Evolutionary conservation across 2,329 filamentous ascomycete species (phyloP).

Genomic region (Magnaporthiopsis rhizophila): DNA sequence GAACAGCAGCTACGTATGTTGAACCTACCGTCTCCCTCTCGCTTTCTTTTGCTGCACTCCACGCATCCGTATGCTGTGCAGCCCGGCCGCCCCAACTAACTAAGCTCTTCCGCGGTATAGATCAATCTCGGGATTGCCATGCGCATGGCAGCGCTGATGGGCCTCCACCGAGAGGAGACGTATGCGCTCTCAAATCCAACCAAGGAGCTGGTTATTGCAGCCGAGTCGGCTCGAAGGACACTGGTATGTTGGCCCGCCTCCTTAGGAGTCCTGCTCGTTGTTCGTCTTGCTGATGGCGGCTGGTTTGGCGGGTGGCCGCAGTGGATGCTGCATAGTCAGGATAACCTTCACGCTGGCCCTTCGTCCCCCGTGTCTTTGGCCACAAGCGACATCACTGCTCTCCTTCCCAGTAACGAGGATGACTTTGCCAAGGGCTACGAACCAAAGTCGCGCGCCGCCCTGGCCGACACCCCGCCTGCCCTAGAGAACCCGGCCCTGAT

Average conservation of each 20-base stretch:
- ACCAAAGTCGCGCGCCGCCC: conserved; percentile 42
- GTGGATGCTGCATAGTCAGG: conserved; percentile 54
- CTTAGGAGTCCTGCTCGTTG: not conserved
- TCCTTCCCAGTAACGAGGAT: conserved; percentile 44
- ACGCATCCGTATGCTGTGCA: not conserved
- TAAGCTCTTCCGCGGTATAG: conserved; percentile 19
- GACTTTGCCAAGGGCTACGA: conserved; percentile 40
- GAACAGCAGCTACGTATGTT: conserved; percentile 45
- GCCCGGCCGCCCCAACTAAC: conserved; percentile 4
- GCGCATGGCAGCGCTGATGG: conserved; percentile 47
- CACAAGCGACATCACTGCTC: conserved; percentile 44
- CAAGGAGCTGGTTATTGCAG: conserved; percentile 35
- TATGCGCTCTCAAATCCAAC: conserved; percentile 36
- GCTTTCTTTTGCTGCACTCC: too few relatives aligned
- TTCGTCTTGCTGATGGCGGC: too few relatives aligned
- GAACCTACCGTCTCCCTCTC: conserved; percentile 26
- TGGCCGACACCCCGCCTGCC: conserved; percentile 44
- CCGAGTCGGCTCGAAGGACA: conserved; percentile 49
- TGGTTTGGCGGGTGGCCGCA: conserved; percentile 15
- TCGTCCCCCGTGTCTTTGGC: conserved; percentile 42
- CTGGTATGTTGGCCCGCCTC: conserved; percentile 30
- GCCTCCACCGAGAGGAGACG: conserved; percentile 47
- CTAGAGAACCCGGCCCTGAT: conserved; percentile 35
- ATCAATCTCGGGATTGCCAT: conserved; percentile 50
- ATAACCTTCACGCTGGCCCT: conserved; percentile 47